Base-by-base conservation (phyloP, 768 basidiomycete species). In the Neoboletus magnificus region DNA sequence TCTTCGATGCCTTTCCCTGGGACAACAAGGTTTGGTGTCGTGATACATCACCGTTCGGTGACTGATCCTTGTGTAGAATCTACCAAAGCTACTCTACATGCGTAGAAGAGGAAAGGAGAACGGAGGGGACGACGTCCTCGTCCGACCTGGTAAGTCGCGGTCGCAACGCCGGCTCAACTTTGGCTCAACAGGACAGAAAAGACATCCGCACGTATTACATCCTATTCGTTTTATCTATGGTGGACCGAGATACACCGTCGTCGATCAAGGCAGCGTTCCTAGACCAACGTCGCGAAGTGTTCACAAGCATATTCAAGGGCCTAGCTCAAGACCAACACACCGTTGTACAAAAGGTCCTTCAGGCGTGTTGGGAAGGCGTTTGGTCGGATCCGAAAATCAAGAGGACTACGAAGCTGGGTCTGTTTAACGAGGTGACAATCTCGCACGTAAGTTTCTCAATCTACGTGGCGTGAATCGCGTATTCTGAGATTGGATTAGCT, bases 171-270 rank as follows among this genome's bases (percentile, higher is more conserved):
- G 25, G 7, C 23, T 41, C 22, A 29, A 36, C 20, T 49, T 40
- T 18, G 5, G 20, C 48, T 64, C 15, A 55, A 32, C 32, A 9
- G 15, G 48, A 55, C 52, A 43, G 52, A 30, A 41, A 62, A 88
- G 93, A 94, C 68, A 93, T 94, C 43, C 81, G 92, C 36, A 90
- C 89, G 0, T 76, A 87, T 5, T 91, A 87, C 47, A 67, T 92
- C 37, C 71, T 85, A 1, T 84, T 94, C 61, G 73, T 93, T 15
- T 76, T 92, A 15, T 87, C 89, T 0, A 89, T 93, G 66, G 71
- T 93, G 41, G 77, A 83, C 42, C 64, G 67, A 35, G 71, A 77
- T 25, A 76, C 75, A 3, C 58, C 77, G 1, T 68, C 79, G 12
- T 74, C 78, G 37, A 71, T 84, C 60, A 94, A 91, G 68, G 67